phyloP scores from a whole-genome alignment of 2,329 filamentous ascomycete genomes.

The Elsinoe arachidis region DNA sequence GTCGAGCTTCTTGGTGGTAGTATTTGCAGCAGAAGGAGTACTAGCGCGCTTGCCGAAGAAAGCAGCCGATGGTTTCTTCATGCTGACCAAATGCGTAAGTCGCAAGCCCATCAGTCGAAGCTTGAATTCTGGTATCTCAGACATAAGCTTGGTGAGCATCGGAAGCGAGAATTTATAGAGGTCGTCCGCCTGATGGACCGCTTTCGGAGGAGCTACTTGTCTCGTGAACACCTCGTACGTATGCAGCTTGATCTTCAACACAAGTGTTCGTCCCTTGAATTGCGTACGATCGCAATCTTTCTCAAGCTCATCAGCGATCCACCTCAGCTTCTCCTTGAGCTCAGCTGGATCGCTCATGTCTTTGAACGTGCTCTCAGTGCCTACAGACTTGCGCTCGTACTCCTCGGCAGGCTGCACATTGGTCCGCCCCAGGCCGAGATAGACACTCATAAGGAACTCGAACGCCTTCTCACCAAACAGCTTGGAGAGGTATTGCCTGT shows the following conservation, averaged over 20 bases:
- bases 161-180: slow-evolving; percentile 73
- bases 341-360: slow-evolving; percentile 63
- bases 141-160: slow-evolving; percentile 74
- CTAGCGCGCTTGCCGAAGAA: slow-evolving; percentile 58
- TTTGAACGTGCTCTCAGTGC: slow-evolving; percentile 83
- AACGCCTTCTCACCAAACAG: slow-evolving; percentile 90
- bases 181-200: slow-evolving; percentile 67
- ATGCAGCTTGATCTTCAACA: slow-evolving; percentile 86
- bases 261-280: slow-evolving; percentile 83
- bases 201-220: slow-evolving; percentile 65
- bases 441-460: slow-evolving; percentile 73
- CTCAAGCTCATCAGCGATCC: slow-evolving; percentile 76
- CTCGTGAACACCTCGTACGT: slow-evolving; percentile 87
- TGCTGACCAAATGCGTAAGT: slow-evolving; percentile 79
- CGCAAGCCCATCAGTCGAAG: slow-evolving; percentile 80
- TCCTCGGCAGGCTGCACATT: slow-evolving; percentile 78
- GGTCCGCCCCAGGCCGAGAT: slow-evolving; percentile 80
- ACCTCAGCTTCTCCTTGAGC: slow-evolving; percentile 68
- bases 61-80: slow-evolving; percentile 67
- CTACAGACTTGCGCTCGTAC: slow-evolving; percentile 85
- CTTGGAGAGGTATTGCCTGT: slow-evolving; percentile 62
- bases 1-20: slow-evolving; percentile 29
- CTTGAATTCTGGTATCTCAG: slow-evolving; percentile 70
- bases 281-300: slow-evolving; percentile 71
- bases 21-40: slow-evolving; percentile 28